These are phyloP conservation scores for Didymella segeticola DNA, from an alignment of 2,329 filamentous ascomycete genomes.

Conservation along the genomic window DNA sequence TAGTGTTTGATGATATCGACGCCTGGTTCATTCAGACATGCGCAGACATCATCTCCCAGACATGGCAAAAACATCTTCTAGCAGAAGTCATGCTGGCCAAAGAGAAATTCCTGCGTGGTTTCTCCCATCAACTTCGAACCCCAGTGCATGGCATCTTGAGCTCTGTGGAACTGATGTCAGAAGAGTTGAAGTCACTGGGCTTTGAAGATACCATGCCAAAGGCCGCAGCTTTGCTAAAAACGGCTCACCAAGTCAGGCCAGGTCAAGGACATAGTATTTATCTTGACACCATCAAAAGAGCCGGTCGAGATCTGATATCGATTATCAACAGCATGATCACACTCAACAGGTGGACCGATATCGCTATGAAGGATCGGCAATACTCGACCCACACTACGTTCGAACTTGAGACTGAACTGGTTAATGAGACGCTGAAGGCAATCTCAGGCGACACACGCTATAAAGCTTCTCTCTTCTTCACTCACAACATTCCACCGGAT, in stretches of 20 bases:
- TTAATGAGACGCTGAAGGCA: not conserved
- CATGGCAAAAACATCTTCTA: not conserved
- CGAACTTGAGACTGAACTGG: not conserved
- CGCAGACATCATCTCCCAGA: not conserved
- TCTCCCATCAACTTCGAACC: not conserved
- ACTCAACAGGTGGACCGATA: not conserved
- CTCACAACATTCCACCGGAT: not conserved
- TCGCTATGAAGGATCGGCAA: not conserved
- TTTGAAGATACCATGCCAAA: not conserved
- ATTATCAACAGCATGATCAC: constrained; percentile 2
- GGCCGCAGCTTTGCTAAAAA: not conserved
- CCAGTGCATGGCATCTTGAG: not conserved
- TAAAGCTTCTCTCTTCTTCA: not conserved
- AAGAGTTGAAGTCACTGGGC: not conserved
- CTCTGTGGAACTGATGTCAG: not conserved
- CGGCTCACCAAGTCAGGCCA: not conserved
- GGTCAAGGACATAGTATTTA: not conserved
- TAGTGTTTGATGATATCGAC: not conserved
- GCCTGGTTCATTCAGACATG: not conserved
- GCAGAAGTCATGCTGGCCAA: constrained; percentile 1
- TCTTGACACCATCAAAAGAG: constrained; percentile 2
- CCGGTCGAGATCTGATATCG: not conserved
- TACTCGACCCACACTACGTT: not conserved
- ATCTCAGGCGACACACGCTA: not conserved
- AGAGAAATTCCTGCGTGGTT: constrained; percentile 1